phyloP scores from a whole-genome alignment of 148 eudicot genomes.

The Oxyria digyna region DNA sequence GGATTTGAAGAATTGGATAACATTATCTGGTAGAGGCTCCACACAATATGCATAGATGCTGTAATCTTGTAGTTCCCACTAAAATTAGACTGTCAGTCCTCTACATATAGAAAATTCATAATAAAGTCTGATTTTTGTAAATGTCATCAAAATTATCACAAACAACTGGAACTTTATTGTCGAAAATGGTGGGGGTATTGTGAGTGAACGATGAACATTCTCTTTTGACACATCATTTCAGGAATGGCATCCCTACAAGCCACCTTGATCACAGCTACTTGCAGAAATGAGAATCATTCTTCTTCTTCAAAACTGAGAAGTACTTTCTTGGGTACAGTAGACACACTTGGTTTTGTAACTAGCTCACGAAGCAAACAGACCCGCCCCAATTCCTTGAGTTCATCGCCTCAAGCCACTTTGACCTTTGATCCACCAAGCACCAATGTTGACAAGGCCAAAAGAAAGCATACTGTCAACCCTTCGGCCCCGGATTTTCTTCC shows the following conservation, averaged over 20 bases:
- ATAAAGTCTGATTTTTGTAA: no score
- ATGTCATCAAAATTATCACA: no score
- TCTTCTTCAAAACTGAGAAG: slow-evolving; percentile 25
- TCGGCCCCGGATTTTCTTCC: slow-evolving; percentile 90
- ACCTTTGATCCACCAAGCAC: slow-evolving; percentile 73
- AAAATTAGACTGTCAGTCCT: no score
- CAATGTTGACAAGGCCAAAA: slow-evolving; percentile 31
- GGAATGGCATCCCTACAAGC: slow-evolving; percentile 72
- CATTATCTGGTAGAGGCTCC: no score
- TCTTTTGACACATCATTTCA: slow-evolving; percentile 10
- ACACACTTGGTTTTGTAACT: slow-evolving; percentile 29
- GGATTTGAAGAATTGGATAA: no score
- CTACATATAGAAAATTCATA: no score
- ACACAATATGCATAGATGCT: no score
- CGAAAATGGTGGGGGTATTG: neutral
- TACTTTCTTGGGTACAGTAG: slow-evolving; percentile 50
- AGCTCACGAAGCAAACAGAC: slow-evolving; percentile 29
- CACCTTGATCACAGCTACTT: slow-evolving; percentile 45
- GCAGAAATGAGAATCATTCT: slow-evolving; percentile 44
- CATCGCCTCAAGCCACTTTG: slow-evolving; percentile 53
- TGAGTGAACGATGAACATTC: no score
- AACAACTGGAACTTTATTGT: neutral
- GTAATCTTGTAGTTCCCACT: no score
- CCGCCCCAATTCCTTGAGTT: slow-evolving; percentile 14
- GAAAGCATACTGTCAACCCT: slow-evolving; percentile 83